These are phyloP conservation scores for Eucalyptus cloeziana DNA, from an alignment of 345 rosid genomes.

Conservation along the genomic window DNA sequence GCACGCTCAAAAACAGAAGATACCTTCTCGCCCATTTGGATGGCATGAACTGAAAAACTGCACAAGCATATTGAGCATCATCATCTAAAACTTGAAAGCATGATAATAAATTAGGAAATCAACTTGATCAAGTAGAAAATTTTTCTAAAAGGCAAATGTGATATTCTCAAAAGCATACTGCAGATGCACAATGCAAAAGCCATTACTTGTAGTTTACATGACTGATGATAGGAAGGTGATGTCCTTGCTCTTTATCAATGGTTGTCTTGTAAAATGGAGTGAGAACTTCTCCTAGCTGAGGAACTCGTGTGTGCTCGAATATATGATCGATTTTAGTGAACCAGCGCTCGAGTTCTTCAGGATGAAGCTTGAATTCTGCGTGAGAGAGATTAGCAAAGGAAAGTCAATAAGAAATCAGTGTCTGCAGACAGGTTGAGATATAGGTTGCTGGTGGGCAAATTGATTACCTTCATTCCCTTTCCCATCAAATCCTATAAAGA, in stretches of 20 bases:
- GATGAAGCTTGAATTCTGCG: conserved; percentile 68
- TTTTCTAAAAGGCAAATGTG: neutral
- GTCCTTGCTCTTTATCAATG: conserved; percentile 42
- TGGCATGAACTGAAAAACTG: conserved; percentile 90
- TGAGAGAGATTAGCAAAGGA: neutral
- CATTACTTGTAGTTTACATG: conserved; percentile 78
- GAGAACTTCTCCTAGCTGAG: conserved; percentile 62
- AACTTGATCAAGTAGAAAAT: neutral
- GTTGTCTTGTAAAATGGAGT: conserved; percentile 60
- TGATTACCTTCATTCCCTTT: conserved; percentile 84
- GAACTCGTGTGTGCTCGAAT: conserved; percentile 82
- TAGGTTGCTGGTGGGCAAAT: neutral
- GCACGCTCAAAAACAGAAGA: conserved; percentile 79
- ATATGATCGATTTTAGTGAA: conserved; percentile 85
- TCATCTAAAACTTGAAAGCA: neutral
- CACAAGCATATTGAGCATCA: conserved; percentile 1
- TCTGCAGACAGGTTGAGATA: neutral
- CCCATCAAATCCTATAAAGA: conserved; percentile 94
- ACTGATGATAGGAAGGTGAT: conserved; percentile 73
- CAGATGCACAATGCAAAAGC: neutral
- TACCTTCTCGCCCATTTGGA: conserved; percentile 87
- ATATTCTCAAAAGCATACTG: neutral
- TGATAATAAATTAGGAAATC: neutral
- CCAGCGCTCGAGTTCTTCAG: conserved; percentile 94
- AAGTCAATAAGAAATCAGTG: neutral